These are phyloP conservation scores for Ceratobasidium sp. DNA, from an alignment of 1,284 basidiomycete genomes.

Conservation along the genomic window DNA sequence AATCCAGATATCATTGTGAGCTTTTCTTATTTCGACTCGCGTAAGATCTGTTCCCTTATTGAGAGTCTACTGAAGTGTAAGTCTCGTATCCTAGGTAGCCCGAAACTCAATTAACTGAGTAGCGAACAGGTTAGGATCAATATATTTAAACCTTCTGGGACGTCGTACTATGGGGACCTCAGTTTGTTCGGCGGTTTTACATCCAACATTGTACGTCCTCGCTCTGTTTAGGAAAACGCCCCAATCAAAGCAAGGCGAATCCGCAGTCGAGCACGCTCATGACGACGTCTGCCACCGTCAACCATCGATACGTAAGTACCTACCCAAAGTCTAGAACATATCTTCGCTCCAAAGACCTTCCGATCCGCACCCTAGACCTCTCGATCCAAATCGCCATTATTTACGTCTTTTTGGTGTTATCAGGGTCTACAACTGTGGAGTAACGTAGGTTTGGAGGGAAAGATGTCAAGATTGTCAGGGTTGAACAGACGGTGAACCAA, in stretches of 20 bases:
- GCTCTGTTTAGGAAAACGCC: too few species aligned
- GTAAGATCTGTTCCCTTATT: not conserved
- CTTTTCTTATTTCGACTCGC: not conserved
- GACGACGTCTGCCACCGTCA: slow-evolving; percentile 11
- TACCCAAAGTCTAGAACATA: not conserved
- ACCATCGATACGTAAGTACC: slow-evolving; percentile 30
- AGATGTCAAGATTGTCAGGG: not conserved
- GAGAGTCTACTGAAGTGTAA: not conserved
- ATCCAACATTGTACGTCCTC: slow-evolving; percentile 11
- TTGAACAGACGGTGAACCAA: not conserved
- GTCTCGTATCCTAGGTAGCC: not conserved
- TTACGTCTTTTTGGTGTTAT: slow-evolving; percentile 20
- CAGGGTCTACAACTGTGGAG: slow-evolving; percentile 35
- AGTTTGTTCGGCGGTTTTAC: slow-evolving; percentile 27
- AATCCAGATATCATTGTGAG: slow-evolving; percentile 36
- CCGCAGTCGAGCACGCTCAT: slow-evolving; percentile 14
- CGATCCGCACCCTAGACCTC: slow-evolving; percentile 26
- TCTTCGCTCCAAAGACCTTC: not conserved
- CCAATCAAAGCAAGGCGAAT: not conserved
- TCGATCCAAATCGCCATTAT: slow-evolving; percentile 19
- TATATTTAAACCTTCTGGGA: slow-evolving; percentile 7
- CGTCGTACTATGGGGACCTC: slow-evolving; percentile 22
- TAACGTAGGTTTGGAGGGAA: not conserved
- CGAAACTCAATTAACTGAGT: not conserved
- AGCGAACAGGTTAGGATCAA: not conserved